Conservation (phyloP, 805 yeast species). For the Alloascoidea hylecoeti region DNA sequence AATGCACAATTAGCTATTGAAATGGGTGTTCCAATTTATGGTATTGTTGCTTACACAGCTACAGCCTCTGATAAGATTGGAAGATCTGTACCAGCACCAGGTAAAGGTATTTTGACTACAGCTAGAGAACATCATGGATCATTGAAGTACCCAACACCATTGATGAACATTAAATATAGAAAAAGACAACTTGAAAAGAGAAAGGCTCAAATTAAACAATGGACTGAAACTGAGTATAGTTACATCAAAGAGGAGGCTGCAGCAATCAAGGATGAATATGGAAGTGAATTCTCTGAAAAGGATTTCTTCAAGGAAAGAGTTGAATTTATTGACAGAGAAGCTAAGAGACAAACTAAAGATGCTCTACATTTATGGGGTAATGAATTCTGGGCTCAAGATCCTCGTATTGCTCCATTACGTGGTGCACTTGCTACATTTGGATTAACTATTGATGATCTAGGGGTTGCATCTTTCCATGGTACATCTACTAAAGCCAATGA, state of each 20-base stretch:
- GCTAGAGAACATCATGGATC: slow-evolving; percentile 87
- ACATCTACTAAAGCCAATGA: slow-evolving; percentile 98
- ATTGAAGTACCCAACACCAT: slow-evolving; percentile 64
- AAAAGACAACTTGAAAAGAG: slow-evolving; percentile 79
- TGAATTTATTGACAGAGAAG: slow-evolving; percentile 78
- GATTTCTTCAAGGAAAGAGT: slow-evolving; percentile 68
- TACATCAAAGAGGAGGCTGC: slow-evolving; percentile 59
- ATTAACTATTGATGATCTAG: slow-evolving; percentile 87
- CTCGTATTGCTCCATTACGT: slow-evolving; percentile 92
- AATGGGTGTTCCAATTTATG: slow-evolving; percentile 99
- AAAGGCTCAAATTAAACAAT: slow-evolving; percentile 57
- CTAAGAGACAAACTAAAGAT: slow-evolving; percentile 68
- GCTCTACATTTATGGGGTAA: slow-evolving; percentile 95
- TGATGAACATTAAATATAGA: slow-evolving; percentile 87
- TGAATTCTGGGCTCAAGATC: slow-evolving; percentile 80
- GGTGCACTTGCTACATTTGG: slow-evolving; percentile 94
- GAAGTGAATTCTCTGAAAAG: slow-evolving; percentile 34
- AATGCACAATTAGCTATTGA: slow-evolving; percentile 83
- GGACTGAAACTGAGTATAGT: slow-evolving; percentile 76
- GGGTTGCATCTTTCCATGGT: slow-evolving; percentile 98
- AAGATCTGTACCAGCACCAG: slow-evolving; percentile 99
- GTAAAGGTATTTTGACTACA: slow-evolving; percentile 96
- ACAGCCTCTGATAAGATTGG: slow-evolving; percentile 98
- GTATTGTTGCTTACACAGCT: slow-evolving; percentile 85
- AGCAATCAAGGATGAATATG: slow-evolving; percentile 23